phyloP scores from a whole-genome alignment of 306 rosid species.

The Benincasa hispida region DNA sequence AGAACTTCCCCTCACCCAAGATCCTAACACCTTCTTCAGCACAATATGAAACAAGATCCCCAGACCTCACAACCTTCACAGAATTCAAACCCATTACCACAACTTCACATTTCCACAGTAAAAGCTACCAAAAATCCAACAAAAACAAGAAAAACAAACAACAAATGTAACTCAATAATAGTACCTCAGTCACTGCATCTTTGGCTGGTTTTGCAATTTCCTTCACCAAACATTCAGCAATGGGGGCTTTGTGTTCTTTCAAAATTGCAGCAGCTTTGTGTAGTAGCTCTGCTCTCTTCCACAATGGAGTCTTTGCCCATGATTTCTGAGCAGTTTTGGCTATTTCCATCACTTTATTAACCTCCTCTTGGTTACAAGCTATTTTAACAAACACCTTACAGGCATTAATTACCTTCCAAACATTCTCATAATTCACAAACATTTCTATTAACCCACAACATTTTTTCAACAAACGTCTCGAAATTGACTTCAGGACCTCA shows the following conservation, averaged over 20 bases:
- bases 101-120: background rate
- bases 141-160: background rate
- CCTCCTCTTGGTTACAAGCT: conserved; percentile 96
- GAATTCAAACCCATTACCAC: background rate
- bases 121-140: background rate
- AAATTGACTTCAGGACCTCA: background rate
- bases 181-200: conserved; percentile 89
- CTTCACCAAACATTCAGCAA: conserved; percentile 81
- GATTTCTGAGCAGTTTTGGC: conserved; percentile 77
- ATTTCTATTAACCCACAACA: background rate
- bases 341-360: conserved; percentile 69
- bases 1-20: conserved; percentile 91
- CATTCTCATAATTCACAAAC: background rate
- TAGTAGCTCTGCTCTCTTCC: conserved; percentile 94
- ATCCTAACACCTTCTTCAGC: conserved; percentile 96
- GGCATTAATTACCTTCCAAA: background rate
- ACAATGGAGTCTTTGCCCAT: conserved; percentile 98
- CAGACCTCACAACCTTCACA: conserved; percentile 96
- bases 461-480: background rate
- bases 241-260: conserved; percentile 74
- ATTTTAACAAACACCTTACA: conserved; percentile 6
- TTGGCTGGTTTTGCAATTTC: conserved; percentile 96
- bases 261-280: conserved; percentile 94
- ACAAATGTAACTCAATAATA: background rate
- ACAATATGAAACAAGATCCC: conserved; percentile 82